Base-by-base conservation (phyloP, 2,329 filamentous ascomycete species). In the Talaromyces sp. region DNA sequence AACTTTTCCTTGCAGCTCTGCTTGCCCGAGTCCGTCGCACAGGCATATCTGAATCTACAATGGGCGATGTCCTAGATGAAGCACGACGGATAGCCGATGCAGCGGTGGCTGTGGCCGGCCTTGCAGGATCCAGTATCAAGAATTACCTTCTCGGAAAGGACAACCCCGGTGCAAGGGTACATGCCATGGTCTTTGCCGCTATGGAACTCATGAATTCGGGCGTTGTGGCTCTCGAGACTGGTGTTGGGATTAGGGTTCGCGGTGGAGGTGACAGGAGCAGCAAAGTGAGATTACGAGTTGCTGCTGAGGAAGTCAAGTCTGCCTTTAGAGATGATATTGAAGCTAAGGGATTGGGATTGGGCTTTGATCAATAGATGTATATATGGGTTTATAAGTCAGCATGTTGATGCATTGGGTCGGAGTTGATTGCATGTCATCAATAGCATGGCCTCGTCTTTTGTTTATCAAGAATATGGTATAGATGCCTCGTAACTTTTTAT, bases 21-120 rank as follows among this genome's bases (percentile, higher is more conserved):
- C 79, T 97, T 43, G 86, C 91, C 31, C 86, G 92, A 29, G 89
- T 91, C 40, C 88, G 93, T 67, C 85, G 94, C 63, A 95, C 91
- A 1, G 95, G 95, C 3, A 84, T 97, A 60, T 88, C 88, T 1
- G 95, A 99, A 79, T 93, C 92, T 63, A 90, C 92, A 0, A 87
- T 97, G 66, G 92, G 93, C 22, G 95, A 98, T 70, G 89, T 97
- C 5, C 82, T 96, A 6, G 93, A 97, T 71, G 95, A 99, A 78
- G 89, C 91, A 65, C 89, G 88, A 72, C 86, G 87, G 36, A 86
- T 93, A 67, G 86, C 79, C 3, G 79, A 81, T 61, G 77, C 75
- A 11, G 76, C 78, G 1, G 75, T 77, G 3, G 77, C 77, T 5
- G 73, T 78, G 29, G 73, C 77, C 74, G 86, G 86, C 60, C 84